Percentiles rank a stretch among this genome's conserved stretches.
Evolutionary conservation across 352 stramenopile genomes (phyloP).

Genomic region (Pythium angustatum): DNA sequence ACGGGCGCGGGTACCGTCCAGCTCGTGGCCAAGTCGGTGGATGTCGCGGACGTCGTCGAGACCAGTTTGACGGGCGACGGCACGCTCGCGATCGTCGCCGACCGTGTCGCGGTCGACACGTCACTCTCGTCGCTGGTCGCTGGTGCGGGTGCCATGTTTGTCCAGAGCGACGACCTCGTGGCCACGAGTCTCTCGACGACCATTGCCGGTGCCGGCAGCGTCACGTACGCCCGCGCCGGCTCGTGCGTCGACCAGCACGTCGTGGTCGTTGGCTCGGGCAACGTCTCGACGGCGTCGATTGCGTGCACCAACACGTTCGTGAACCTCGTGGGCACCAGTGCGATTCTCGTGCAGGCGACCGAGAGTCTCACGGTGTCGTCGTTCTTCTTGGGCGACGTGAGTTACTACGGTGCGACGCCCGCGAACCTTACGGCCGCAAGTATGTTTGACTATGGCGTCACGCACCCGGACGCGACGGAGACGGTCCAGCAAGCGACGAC

Average conservation of each 20-base stretch:
- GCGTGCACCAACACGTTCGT: slow-evolving; percentile 38
- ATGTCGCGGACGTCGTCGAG: slow-evolving; percentile 2
- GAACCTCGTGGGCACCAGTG: slow-evolving; percentile 38
- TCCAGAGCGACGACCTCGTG: slow-evolving; percentile 29
- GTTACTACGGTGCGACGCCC: slow-evolving; percentile 37
- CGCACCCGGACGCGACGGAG: not conserved
- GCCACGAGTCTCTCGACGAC: slow-evolving; percentile 22
- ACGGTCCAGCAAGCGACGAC: not conserved
- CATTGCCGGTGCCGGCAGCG: slow-evolving; percentile 35
- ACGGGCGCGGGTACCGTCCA: slow-evolving; percentile 18
- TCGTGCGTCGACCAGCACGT: slow-evolving; percentile 30
- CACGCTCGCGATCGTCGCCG: slow-evolving; percentile 28
- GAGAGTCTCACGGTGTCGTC: slow-evolving; percentile 31
- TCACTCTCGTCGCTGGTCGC: slow-evolving; percentile 24
- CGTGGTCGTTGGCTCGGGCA: slow-evolving; percentile 34
- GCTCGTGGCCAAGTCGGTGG: slow-evolving; percentile 15
- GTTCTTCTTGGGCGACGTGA: slow-evolving; percentile 33
- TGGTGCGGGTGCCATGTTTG: slow-evolving; percentile 34
- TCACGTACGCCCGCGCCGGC: slow-evolving; percentile 35
- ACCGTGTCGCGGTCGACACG: slow-evolving; percentile 25
- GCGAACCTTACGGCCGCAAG: slow-evolving; percentile 27
- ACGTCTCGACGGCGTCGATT: slow-evolving; percentile 40
- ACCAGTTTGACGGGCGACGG: too few species aligned
- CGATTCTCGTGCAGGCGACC: slow-evolving; percentile 41
- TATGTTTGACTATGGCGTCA: slow-evolving; percentile 3